Evolutionary conservation across 2,329 filamentous ascomycete species (phyloP), one percentile per base, ranked within the genome.

Genomic region (Pseudocercospora fijiensis): DNA sequence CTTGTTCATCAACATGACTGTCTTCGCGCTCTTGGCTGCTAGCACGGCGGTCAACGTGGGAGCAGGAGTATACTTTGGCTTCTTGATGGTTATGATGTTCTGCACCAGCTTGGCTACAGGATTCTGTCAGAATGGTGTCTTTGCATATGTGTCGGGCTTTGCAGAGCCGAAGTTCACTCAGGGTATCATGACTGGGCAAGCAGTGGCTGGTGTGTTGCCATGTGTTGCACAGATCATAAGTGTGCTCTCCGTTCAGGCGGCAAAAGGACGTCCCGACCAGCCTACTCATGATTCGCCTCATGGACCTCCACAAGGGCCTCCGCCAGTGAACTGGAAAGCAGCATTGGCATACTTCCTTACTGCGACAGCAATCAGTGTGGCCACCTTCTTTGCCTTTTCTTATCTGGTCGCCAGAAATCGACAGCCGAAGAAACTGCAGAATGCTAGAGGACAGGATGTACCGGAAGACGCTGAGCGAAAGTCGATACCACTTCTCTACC

Each of bases 131-230:
- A 98, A 98, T 76, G 95, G 95, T 18, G 87, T 95, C 10, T 96
- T 97, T 76, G 92, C 95, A 2, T 98, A 93, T 75, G 92, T 92
- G 2, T 87, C 90, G 3, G 89, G 91, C 58, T 98, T 96, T 73
- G 91, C 89, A 37, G 83, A 90, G 58, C 86, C 89, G 20, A 91
- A 95, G 77, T 99, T 98, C 77, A 96, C 92, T 61, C 94, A 98
- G 78, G 94, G 90, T 24, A 92, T 98, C 77, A 98, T 99, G 93
- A 88, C 89, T 2, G 95, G 95, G 1, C 95, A 99, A 77, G 94
- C 89, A 30, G 83, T 99, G 3, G 93, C 95, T 0, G 95, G 95
- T 28, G 93, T 99, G 9, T 81, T 98, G 3, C 95, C 95, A 0
- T 89, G 91, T 55, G 83, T 96, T 55, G 91, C 92, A 1, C 93